A percentile compares a stretch with the other conserved stretches of the same genome.
phyloP scores from a whole-genome alignment of 2,329 filamentous ascomycete genomes.

The Epichloe coenophiala region DNA sequence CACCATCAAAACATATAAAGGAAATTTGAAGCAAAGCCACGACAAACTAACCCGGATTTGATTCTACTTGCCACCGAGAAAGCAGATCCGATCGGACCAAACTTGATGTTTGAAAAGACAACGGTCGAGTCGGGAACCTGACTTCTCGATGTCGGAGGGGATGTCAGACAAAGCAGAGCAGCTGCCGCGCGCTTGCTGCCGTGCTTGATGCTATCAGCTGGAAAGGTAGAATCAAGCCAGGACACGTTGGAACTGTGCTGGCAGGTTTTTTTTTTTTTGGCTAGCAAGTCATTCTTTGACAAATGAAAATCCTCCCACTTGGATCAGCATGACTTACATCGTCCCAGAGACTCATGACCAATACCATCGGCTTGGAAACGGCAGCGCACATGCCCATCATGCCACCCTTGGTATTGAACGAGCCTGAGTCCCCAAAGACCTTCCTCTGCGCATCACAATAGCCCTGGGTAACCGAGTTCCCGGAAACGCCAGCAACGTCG shows the following conservation, averaged over 20 bases:
- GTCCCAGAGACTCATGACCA: conserved; percentile 43
- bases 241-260: conserved; percentile 51
- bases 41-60: neutral
- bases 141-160: conserved; percentile 28
- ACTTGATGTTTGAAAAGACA: conserved; percentile 45
- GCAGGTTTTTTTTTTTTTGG: no score
- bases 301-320: no score
- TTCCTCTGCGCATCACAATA: no score
- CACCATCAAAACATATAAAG: neutral
- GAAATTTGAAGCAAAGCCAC: neutral
- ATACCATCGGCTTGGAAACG: conserved; percentile 29
- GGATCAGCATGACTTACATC: conserved; percentile 26
- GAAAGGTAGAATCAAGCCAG: neutral
- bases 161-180: conserved; percentile 17
- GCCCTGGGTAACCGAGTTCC: no score
- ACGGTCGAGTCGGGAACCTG: conserved; percentile 34
- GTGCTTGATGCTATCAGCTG: neutral
- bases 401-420: conserved; percentile 31
- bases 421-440: no score
- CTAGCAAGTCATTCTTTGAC: no score
- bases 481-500: no score
- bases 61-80: conserved; percentile 14
- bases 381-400: conserved; percentile 40
- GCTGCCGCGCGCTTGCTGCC: neutral
- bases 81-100: conserved; percentile 41